Conservation (phyloP, 106 monocot species). For the Dioscorea alata region DNA sequence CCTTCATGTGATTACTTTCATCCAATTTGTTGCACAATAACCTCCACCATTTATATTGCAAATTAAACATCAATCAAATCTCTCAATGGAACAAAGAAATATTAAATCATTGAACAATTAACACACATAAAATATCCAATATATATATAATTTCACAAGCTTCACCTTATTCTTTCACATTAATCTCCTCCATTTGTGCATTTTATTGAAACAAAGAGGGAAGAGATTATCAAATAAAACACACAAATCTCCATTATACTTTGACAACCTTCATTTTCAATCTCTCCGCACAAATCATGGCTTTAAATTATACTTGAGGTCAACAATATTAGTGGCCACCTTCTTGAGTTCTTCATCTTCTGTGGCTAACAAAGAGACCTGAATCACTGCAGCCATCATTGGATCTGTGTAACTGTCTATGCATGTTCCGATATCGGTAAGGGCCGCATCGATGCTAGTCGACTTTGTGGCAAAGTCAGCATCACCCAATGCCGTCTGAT, state of each 20-base stretch:
- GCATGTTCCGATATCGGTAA: background rate
- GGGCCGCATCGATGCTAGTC: conserved; percentile 1
- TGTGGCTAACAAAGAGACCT: background rate
- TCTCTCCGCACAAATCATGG: too few relatives aligned
- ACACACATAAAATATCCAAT: background rate
- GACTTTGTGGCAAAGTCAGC: background rate
- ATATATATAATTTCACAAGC: background rate
- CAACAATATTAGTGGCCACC: background rate
- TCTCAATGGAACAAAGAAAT: background rate
- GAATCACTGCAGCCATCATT: background rate
- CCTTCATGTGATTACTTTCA: too few relatives aligned
- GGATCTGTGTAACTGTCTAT: background rate
- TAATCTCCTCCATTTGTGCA: background rate
- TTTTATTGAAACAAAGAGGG: background rate
- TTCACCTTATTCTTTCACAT: background rate
- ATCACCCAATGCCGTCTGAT: background rate
- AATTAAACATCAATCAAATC: too few relatives aligned
- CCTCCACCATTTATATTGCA: too few relatives aligned
- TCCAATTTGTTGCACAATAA: too few relatives aligned
- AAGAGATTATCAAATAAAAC: background rate
- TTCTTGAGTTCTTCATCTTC: background rate
- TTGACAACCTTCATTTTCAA: too few relatives aligned
- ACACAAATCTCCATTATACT: background rate
- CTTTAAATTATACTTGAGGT: background rate
- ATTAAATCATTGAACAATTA: background rate